These are phyloP conservation scores for Salvia rosmarinus DNA, from an alignment of 257 asterid species.

Conservation along the genomic window DNA sequence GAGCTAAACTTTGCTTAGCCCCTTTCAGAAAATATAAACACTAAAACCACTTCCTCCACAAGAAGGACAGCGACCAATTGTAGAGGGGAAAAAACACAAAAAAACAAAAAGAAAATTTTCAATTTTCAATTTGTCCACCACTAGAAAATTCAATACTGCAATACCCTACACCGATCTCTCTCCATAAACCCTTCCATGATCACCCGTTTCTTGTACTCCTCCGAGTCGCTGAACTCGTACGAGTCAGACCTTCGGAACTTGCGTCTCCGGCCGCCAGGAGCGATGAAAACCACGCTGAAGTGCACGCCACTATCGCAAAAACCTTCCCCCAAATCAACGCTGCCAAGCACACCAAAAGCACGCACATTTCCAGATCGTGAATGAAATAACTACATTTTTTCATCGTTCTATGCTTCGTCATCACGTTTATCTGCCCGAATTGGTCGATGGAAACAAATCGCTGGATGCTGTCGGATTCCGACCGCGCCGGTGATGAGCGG, in stretches of 20 bases:
- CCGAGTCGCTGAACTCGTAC: slow-evolving; percentile 36
- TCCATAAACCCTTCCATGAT: slow-evolving; percentile 47
- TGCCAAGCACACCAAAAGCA: slow-evolving; percentile 48
- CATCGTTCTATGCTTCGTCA: not conserved
- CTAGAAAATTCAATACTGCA: not conserved
- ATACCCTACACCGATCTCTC: slow-evolving; percentile 35
- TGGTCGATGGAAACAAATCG: slow-evolving; percentile 26
- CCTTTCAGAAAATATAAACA: not conserved
- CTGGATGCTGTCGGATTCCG: slow-evolving; percentile 24
- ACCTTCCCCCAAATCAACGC: slow-evolving; percentile 60
- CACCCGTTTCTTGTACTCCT: slow-evolving; percentile 43
- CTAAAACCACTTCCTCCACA: not conserved
- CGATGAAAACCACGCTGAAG: slow-evolving; percentile 53
- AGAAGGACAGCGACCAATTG: not conserved
- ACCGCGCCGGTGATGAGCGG: slow-evolving; percentile 35
- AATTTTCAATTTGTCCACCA: not conserved
- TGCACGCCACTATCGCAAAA: slow-evolving; percentile 59
- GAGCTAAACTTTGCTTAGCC: slow-evolving; percentile 22
- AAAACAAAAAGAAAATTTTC: not conserved
- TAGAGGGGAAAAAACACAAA: not conserved
- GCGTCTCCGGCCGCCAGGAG: slow-evolving; percentile 33
- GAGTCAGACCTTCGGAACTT: not conserved
- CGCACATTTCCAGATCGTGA: slow-evolving; percentile 38
- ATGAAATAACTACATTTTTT: not conserved
- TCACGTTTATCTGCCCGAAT: slow-evolving; percentile 19